Base-by-base conservation (phyloP, 805 yeast genomes). In the Starmerella floricola region DNA sequence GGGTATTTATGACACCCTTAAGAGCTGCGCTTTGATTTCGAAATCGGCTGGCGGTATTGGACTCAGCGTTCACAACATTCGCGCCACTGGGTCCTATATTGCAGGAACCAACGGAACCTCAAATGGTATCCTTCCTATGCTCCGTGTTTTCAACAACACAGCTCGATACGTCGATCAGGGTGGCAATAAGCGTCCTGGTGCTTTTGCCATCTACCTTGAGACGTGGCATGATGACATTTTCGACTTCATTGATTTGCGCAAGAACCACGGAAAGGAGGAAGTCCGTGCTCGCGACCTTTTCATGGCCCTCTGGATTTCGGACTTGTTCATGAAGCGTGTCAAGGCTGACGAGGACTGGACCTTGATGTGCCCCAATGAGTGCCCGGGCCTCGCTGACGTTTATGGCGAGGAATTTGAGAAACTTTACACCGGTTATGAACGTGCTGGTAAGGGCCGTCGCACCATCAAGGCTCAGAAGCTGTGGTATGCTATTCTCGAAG, bases 121-220 rank as follows among this genome's bases (percentile, higher is more conserved):
- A 2, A 84, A 78, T 54, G 98, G 98, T 30, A 65, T 88, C 37
- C 79, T 87, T 32, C 98, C 98, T n/a, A 86, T 88, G 96, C 67
- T 88, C 21, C 76, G 94, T 53, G 97, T 88, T 8, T 88, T 78
- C 67, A 88, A 88, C 67, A 81, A 85, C 64, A 86, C 97, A 20
- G 97, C 98, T 16, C 74, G 95, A 54, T 88, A 87, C 57, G 97
- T 88, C 32, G 97, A 88, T 56, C 98, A 88, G 69, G 98, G 98
- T 49, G 97, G 97, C 42, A 88, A 88, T 65, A 87, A 87, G 63
- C 71, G 98, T 56, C 98, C 98, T 0, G 97, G 97, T 48, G 98
- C 98, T 3, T 82, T 88, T 62, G 95, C 95, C 28, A 64, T 86
- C 29, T 88, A 87, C 63, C 62, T 88, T 29, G 98, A 88, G 64